Evolutionary conservation across 169 alveolate species (phyloP).

Genomic region (Theileria annulata): DNA sequence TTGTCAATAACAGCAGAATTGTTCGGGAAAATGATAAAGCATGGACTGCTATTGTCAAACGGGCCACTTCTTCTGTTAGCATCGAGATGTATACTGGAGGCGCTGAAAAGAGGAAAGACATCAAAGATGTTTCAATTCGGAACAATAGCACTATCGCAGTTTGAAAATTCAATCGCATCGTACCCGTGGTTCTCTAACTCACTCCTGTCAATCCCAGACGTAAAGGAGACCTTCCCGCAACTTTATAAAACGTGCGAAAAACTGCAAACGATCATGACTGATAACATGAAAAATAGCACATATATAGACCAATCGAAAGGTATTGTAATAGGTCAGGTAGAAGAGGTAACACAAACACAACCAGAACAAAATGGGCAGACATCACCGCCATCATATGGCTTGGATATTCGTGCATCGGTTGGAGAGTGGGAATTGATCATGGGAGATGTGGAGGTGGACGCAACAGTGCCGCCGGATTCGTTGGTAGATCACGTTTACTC

Average conservation of each 20-base stretch:
- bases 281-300: conserved; percentile 41
- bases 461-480: conserved; percentile 67
- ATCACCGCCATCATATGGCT: conserved; percentile 12
- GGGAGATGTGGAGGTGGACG: conserved; percentile 64
- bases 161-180: conserved; percentile 71
- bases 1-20: conserved; percentile 82
- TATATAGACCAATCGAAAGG: conserved; percentile 61
- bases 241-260: conserved; percentile 64
- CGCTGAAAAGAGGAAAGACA: conserved; percentile 70
- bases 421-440: conserved; percentile 77
- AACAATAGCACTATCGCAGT: conserved; percentile 77
- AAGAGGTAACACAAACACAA: conserved; percentile 6
- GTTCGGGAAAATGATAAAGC: conserved; percentile 78
- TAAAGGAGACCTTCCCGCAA: conserved; percentile 62
- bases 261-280: conserved; percentile 54
- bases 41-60: conserved; percentile 67
- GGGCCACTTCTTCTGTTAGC: conserved; percentile 72
- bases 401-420: conserved; percentile 24
- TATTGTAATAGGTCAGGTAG: conserved; percentile 51
- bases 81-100: conserved; percentile 74
- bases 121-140: conserved; percentile 79
- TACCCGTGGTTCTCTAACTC: conserved; percentile 76
- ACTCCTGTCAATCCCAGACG: conserved; percentile 53
- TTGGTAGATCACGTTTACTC: conserved; percentile 73
- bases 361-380: neutral